These are phyloP conservation scores for Pneumocystis canis DNA, from an alignment of 1,139 yeast genomes.

Conservation along the genomic window DNA sequence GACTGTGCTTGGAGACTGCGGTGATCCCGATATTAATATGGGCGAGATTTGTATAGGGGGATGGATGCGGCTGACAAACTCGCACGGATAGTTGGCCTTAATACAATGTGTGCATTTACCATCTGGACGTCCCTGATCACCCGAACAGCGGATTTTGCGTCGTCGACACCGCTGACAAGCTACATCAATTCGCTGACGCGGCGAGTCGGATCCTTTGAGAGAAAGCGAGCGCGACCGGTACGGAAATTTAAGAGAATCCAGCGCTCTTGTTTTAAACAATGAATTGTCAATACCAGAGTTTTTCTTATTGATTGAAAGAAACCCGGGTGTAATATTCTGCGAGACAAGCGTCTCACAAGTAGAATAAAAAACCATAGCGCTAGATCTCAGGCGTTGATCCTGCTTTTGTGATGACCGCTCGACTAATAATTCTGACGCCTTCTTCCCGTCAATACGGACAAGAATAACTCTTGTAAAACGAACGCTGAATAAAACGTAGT, in stretches of 20 bases:
- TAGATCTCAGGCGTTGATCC: too few relatives aligned
- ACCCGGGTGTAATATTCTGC: not conserved
- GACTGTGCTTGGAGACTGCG: not conserved
- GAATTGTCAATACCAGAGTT: not conserved
- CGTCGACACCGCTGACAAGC: slow-evolving; percentile 11
- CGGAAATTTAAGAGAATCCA: not conserved
- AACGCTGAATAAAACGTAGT: too few relatives aligned
- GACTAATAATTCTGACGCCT: too few relatives aligned
- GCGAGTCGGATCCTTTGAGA: slow-evolving; percentile 27
- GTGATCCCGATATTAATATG: not conserved
- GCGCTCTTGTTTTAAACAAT: not conserved
- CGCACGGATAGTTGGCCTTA: not conserved
- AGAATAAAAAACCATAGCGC: not conserved
- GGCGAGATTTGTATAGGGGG: not conserved
- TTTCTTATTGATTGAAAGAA: not conserved
- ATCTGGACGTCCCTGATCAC: not conserved
- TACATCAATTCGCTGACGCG: slow-evolving; percentile 13
- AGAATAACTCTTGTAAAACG: too few relatives aligned
- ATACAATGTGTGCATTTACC: not conserved
- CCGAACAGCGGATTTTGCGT: slow-evolving; percentile 10
- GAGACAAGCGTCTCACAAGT: not conserved
- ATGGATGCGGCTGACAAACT: not conserved
- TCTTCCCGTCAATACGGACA: too few relatives aligned
- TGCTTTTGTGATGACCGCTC: too few relatives aligned
- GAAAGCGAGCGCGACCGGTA: not conserved